Evolutionary conservation across 2,329 filamentous ascomycete species (phyloP), one percentile per base, ranked within the genome.

Genomic region (Pseudofabraea citricarpa): DNA sequence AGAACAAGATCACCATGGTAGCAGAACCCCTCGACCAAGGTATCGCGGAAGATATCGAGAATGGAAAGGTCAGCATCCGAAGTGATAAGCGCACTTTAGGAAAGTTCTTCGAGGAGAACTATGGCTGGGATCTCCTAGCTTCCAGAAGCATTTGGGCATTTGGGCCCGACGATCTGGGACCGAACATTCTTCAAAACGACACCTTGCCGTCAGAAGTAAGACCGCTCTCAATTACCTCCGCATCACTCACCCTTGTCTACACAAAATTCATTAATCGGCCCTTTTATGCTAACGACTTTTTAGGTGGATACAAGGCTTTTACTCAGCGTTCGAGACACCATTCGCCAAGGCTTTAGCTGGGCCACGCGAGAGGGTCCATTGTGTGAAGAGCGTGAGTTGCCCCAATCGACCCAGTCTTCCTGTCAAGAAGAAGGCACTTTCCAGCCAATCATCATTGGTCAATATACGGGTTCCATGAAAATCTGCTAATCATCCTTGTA

Each of bases 1-100:
- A 96, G 73, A 98, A 98, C 72, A 95, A 95, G 65, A 86, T 98
- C 58, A 97, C 93, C 26, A 96, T 98, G 88, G 87, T 97, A 45
- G 93, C 93, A 3, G 93, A 98, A 64, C 91, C 93, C 24, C 72
- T 98, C 12, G 93, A 98, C 54, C 87, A 94, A 56, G 93, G 93
- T 13, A 95, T 98, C 50, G 89, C 91, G 5, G 83, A 87, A 57
- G 93, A 98, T 57, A 97, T 98, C 51, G 93, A 98, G 69, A 82
- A 79, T 37, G 90, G 91, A 20, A 84, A 79, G 43, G 90, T 98
- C 56, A 90, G 80, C 58, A 96, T 98, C 68, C 88, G 86, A 51
- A 91, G 97, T 56, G 90, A 93, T 2, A 86, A 93, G 33, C 84
- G 90, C 44, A 90, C 91, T 62, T 93, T 94, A 32, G 91, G 90